Evolutionary conservation across 192 early-diverging fungal genomes (phyloP), one percentile per base, ranked within the genome.

Genomic region (Coemansia sp.): DNA sequence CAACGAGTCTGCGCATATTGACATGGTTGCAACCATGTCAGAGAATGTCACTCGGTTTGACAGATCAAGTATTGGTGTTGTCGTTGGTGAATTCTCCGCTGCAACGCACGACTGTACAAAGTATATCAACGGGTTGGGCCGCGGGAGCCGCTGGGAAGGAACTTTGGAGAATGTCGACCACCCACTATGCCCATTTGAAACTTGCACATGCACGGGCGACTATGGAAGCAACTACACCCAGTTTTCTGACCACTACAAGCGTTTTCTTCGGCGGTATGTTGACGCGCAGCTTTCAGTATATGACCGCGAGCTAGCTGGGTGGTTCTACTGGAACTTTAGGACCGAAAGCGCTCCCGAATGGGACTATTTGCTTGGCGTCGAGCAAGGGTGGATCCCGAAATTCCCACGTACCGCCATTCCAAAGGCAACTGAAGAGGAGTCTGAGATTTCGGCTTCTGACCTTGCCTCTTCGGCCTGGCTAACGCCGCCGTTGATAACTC

Each of bases 241-340:
- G 58, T 89, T 77, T 43, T 71, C 64, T 1, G 30, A 44, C 12
- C 69, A 80, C n/a, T 85, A 87, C 66, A 88, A 83, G 48, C 43
- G 56, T 4, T 87, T 87, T 48, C 52, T 88, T 25, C 61, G 54
- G n/a, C 62, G 71, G 19, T 88, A 85, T 56, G 62, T 84, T 59
- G 71, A 81, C 21, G 81, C 82, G 0, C 89, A 90, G 56, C 67
- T 88, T 40, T 81, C 80, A 23, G 65, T 87, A 0, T 90, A 83
- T 62, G 86, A 88, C 51, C 31, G 52, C 18, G 66, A 72, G 22
- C 63, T 82, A 3, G 58, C 73, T 24, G 88, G 86, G 0, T 89
- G 88, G 86, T 86, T 86, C 57, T 88, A 77, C 43, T 89, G 88
- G 88, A 88, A 85, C 65, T 89, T 86, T 64, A 86, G 85, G 46